Conservation (phyloP, 1,284 basidiomycete genomes). For the Melanopsichium pennsylvanicum region DNA sequence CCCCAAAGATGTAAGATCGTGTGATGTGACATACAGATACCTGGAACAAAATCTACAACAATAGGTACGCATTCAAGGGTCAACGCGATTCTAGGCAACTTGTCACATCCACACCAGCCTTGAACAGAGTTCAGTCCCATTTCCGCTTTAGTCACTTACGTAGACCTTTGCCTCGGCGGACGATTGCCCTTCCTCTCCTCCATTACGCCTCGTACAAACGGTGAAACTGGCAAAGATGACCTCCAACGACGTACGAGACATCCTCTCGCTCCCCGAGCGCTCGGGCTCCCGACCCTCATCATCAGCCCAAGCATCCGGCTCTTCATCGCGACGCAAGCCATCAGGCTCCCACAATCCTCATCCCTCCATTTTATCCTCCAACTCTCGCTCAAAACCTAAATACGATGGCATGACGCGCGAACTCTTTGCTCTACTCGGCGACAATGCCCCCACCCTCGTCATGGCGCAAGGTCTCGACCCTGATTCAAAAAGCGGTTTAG, state of each 20-base stretch:
- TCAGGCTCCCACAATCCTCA: constrained; percentile 34
- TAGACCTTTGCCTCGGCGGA: too few relatives aligned
- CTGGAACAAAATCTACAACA: too few relatives aligned
- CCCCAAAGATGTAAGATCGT: neutral
- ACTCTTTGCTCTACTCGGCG: constrained; percentile 90
- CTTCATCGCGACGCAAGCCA: constrained; percentile 32
- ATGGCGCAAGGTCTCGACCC: constrained; percentile 43
- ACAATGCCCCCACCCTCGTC: constrained; percentile 80
- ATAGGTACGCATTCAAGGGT: constrained; percentile 1
- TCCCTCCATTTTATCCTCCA: constrained; percentile 18
- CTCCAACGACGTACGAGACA: constrained; percentile 61
- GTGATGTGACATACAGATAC: too few relatives aligned
- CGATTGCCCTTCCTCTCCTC: too few relatives aligned
- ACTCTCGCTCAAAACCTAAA: constrained; percentile 37
- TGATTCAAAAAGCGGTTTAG: constrained; percentile 60
- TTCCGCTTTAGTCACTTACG: too few relatives aligned
- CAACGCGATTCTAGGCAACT: constrained; percentile 20
- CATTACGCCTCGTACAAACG: too few relatives aligned
- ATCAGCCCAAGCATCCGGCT: constrained; percentile 29
- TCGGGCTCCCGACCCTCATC: constrained; percentile 22
- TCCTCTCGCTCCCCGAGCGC: constrained; percentile 55
- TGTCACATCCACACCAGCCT: constrained; percentile 6
- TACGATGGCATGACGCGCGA: constrained; percentile 83
- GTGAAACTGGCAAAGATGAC: constrained; percentile 48
- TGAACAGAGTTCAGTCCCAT: too few relatives aligned